phyloP scores from a whole-genome alignment of 306 rosid species.

The Canavalia ensiformis region DNA sequence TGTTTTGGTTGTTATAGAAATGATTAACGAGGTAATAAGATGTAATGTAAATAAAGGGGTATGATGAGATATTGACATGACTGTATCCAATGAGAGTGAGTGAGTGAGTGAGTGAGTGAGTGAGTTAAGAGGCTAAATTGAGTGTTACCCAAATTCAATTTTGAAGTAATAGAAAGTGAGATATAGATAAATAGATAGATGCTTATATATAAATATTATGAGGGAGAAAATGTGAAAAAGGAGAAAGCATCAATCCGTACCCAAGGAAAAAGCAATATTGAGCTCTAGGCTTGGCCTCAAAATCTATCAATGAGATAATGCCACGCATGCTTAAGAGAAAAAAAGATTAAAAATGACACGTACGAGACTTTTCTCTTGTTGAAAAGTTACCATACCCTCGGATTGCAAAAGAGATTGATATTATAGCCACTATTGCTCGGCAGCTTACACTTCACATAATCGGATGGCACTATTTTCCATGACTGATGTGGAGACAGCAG shows the following conservation, averaged over 20 bases:
- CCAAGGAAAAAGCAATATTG: slow-evolving; percentile 33
- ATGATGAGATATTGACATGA: slow-evolving; percentile 44
- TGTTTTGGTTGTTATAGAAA: slow-evolving; percentile 18
- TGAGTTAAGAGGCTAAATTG: slow-evolving; percentile 36
- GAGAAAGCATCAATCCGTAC: slow-evolving; percentile 54
- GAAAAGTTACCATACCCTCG: slow-evolving; percentile 48
- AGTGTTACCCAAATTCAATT: slow-evolving; percentile 49
- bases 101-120: too few relatives aligned
- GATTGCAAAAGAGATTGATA: slow-evolving; percentile 52
- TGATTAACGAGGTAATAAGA: slow-evolving; percentile 10
- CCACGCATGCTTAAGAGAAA: slow-evolving; percentile 52
- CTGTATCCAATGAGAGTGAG: slow-evolving; percentile 24
- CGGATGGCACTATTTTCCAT: slow-evolving; percentile 59
- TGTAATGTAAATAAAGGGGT: slow-evolving; percentile 42
- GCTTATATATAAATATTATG: not conserved
- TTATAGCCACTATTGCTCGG: slow-evolving; percentile 46
- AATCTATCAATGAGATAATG: slow-evolving; percentile 60
- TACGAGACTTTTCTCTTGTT: slow-evolving; percentile 52
- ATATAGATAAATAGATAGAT: not conserved
- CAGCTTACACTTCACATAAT: slow-evolving; percentile 53
- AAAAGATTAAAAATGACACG: slow-evolving; percentile 53
- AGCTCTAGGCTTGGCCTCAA: slow-evolving; percentile 53
- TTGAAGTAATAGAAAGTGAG: slow-evolving; percentile 28
- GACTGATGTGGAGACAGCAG: slow-evolving; percentile 59
- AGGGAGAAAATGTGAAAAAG: slow-evolving; percentile 44